Conservation (phyloP, 2,329 filamentous ascomycete genomes). For the Fusarium multiceps region DNA sequence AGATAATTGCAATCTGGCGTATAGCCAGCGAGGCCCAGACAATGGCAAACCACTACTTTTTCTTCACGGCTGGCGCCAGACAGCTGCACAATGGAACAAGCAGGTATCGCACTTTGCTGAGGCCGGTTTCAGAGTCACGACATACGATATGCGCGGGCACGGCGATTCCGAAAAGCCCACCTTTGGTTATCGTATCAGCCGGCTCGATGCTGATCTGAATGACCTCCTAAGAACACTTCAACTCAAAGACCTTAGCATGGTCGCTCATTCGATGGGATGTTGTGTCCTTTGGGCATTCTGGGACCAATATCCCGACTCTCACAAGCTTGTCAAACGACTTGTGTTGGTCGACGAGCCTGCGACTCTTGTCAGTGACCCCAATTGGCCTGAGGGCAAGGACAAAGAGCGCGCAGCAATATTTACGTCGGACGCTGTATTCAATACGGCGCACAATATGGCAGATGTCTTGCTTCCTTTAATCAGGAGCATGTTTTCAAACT, state of each 20-base stretch:
- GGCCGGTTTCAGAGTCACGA: background rate
- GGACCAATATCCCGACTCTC: background rate
- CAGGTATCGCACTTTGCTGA: background rate
- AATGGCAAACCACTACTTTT: background rate
- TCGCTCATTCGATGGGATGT: slow-evolving; percentile 4
- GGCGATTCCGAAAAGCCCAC: background rate
- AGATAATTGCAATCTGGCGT: background rate
- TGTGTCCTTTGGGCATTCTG: slow-evolving; percentile 1
- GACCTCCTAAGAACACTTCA: background rate
- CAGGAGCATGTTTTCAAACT: background rate
- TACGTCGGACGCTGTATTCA: background rate
- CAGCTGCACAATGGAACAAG: background rate
- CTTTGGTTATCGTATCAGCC: background rate
- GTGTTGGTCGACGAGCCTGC: slow-evolving; percentile 1
- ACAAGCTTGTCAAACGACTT: background rate
- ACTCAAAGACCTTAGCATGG: background rate
- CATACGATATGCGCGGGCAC: slow-evolving; percentile 3
- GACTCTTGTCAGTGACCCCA: background rate
- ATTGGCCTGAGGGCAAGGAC: background rate
- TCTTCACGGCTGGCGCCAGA: background rate
- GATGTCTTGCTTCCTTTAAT: background rate
- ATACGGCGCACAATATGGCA: background rate
- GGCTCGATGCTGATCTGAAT: background rate
- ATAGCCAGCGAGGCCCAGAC: background rate
- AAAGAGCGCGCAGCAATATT: background rate